phyloP scores from a whole-genome alignment of 2,329 filamentous ascomycete genomes.

The Cytospora paraplurivora region DNA sequence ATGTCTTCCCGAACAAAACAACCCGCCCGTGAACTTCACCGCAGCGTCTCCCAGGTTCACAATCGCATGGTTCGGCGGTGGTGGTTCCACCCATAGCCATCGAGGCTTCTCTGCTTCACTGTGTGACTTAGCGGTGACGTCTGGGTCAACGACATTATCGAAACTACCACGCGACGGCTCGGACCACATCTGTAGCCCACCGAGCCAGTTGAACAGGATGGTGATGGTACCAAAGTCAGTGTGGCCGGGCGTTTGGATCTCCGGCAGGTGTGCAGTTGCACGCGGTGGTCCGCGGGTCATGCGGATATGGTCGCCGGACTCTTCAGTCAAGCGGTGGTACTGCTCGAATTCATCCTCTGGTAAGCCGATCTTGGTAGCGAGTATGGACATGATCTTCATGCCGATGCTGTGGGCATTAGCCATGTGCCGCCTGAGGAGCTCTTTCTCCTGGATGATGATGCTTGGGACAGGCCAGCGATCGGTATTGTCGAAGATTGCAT shows the following conservation, averaged over 20 bases:
- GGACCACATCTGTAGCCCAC: conserved; percentile 41
- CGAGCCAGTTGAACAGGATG: conserved; percentile 43
- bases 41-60: conserved; percentile 44
- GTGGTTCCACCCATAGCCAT: conserved; percentile 41
- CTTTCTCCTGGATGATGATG: conserved; percentile 22
- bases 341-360: conserved; percentile 17
- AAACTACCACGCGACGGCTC: conserved; percentile 25
- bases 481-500: conserved; percentile 28
- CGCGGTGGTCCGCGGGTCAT: conserved; percentile 27
- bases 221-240: conserved; percentile 45
- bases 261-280: conserved; percentile 19
- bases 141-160: conserved; percentile 25
- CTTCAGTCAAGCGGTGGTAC: conserved; percentile 25
- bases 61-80: conserved; percentile 38
- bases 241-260: conserved; percentile 34
- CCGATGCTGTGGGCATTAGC: conserved; percentile 23
- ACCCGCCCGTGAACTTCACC: conserved; percentile 38
- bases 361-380: conserved; percentile 20
- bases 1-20: conserved; percentile 40
- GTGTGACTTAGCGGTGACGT: conserved; percentile 1
- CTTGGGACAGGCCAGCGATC: conserved; percentile 21
- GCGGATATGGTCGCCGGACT: conserved; percentile 30
- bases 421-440: conserved; percentile 25
- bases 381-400: conserved; percentile 23
- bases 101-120: background rate